Conservation (phyloP, 805 yeast genomes). For the Ogataea angusta region DNA sequence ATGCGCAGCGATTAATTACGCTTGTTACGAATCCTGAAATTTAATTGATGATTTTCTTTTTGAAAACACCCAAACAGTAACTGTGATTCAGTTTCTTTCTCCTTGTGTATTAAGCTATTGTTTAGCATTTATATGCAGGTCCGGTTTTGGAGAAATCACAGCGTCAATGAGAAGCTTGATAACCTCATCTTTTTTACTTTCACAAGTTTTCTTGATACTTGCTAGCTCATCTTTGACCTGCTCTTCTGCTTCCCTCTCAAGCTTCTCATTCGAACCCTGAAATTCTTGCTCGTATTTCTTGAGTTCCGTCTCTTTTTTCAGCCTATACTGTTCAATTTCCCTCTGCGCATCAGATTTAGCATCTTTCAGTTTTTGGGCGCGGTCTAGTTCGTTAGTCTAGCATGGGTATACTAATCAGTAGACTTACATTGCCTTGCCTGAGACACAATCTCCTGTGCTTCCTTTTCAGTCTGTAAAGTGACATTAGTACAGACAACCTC, state of each 20-base stretch:
- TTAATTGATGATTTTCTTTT: too few relatives aligned
- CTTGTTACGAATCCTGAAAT: too few relatives aligned
- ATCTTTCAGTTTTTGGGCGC: constrained; percentile 84
- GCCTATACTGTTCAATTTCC: constrained; percentile 85
- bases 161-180: constrained; percentile 76
- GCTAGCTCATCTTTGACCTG: constrained; percentile 67
- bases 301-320: constrained; percentile 79
- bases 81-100: background rate
- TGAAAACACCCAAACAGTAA: too few relatives aligned
- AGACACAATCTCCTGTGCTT: constrained; percentile 93
- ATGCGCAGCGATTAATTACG: too few relatives aligned
- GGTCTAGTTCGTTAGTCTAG: constrained; percentile 40
- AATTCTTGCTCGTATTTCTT: constrained; percentile 67
- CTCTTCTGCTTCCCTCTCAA: constrained; percentile 75
- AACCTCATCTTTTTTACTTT: constrained; percentile 61
- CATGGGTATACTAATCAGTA: background rate
- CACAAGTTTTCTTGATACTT: constrained; percentile 62
- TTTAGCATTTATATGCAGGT: constrained; percentile 63
- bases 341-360: constrained; percentile 90
- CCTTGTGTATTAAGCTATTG: background rate
- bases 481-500: background rate
- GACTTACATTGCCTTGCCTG: constrained; percentile 82
- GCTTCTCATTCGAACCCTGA: constrained; percentile 69
- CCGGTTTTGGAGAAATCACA: constrained; percentile 75
- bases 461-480: constrained; percentile 73